Conservation (phyloP, 2,329 filamentous ascomycete species). For the Nothophoma quercina region DNA sequence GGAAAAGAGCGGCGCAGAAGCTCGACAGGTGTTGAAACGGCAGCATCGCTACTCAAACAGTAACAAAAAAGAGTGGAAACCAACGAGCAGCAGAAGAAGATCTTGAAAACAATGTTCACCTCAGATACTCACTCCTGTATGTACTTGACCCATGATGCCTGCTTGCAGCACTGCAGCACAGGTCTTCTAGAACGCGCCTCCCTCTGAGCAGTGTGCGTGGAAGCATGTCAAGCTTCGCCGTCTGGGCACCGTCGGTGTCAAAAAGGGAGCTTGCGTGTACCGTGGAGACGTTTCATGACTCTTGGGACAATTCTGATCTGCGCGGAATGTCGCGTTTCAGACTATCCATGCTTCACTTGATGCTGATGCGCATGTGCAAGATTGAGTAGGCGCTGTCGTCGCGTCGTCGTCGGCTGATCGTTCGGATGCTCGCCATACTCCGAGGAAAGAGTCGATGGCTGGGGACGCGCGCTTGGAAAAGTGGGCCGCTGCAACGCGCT, state of each 20-base stretch:
- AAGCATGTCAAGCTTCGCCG: slow-evolving; percentile 1
- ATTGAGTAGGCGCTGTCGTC: not conserved
- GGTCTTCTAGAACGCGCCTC: slow-evolving; percentile 12
- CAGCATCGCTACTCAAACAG: slow-evolving; percentile 5
- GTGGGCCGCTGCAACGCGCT: not conserved
- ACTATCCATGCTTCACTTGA: not conserved
- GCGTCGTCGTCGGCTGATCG: slow-evolving; percentile 4
- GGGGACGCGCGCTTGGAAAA: slow-evolving; percentile 6
- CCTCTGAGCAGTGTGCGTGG: slow-evolving; percentile 7
- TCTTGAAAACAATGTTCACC: slow-evolving; percentile 1
- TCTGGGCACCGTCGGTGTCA: slow-evolving; percentile 7
- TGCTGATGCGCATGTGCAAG: not conserved
- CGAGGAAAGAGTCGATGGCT: not conserved
- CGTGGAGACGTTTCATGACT: slow-evolving; percentile 18
- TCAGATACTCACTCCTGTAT: not conserved
- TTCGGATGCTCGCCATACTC: not conserved
- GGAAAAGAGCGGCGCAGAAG: slow-evolving; percentile 1
- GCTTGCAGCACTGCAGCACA: slow-evolving; percentile 1
- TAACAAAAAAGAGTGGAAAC: not conserved
- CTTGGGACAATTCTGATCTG: slow-evolving; percentile 13
- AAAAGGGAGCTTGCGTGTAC: slow-evolving; percentile 17
- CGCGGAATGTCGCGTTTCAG: slow-evolving; percentile 10
- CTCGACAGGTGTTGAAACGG: slow-evolving; percentile 12
- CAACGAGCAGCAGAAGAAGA: not conserved
- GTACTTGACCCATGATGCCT: slow-evolving; percentile 8